Evolutionary conservation across 1,284 basidiomycete species (phyloP).

Genomic region (Agroathelia rolfsii): DNA sequence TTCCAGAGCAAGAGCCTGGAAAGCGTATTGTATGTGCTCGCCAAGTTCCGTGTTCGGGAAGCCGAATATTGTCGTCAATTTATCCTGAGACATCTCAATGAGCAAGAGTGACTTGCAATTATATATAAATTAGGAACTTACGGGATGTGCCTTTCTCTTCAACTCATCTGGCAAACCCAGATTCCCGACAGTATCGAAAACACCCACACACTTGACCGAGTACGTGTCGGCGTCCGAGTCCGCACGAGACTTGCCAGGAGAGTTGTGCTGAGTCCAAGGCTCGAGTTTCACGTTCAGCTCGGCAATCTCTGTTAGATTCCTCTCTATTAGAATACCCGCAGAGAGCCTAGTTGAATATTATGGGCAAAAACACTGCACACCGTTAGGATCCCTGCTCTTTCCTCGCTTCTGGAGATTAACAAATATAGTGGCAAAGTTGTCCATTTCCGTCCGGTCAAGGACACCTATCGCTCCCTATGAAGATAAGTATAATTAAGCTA

Average conservation of each 20-base stretch:
- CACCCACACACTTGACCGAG: constrained; percentile 58
- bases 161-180: constrained; percentile 59
- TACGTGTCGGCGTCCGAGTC: constrained; percentile 36
- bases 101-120: too few species aligned
- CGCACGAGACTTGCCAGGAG: constrained; percentile 43
- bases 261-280: constrained; percentile 39
- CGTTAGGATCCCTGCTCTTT: constrained; percentile 34
- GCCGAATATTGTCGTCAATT: constrained; percentile 44
- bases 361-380: constrained; percentile 21
- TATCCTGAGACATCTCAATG: too few species aligned
- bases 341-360: constrained; percentile 2
- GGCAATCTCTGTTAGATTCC: constrained; percentile 29
- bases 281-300: constrained; percentile 32
- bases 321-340: too few species aligned
- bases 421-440: constrained; percentile 55
- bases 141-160: constrained; percentile 26
- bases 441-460: constrained; percentile 57
- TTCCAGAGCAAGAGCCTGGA: constrained; percentile 58
- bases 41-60: constrained; percentile 51
- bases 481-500: constrained; percentile 5
- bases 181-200: constrained; percentile 66
- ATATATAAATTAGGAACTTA: too few species aligned
- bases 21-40: constrained; percentile 52
- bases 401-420: constrained; percentile 49
- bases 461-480: constrained; percentile 52